These are phyloP conservation scores for Phytophthora uliginosa DNA, from an alignment of 352 stramenopile genomes.

Conservation along the genomic window DNA sequence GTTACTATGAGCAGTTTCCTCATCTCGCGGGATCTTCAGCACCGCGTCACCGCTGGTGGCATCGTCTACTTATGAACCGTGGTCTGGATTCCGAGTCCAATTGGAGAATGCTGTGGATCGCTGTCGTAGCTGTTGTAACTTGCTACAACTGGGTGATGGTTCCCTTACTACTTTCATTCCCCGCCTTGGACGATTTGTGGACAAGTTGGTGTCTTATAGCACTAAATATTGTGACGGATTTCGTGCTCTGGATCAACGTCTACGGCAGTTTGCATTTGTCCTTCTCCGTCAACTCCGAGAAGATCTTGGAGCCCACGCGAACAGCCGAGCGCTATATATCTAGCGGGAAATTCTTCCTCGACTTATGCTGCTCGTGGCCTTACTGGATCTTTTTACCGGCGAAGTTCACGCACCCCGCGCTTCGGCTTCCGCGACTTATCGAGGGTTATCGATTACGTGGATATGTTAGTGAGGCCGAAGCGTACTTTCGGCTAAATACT, in stretches of 20 bases:
- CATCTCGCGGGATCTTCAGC: slow-evolving; percentile 29
- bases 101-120: slow-evolving; percentile 56
- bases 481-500: slow-evolving; percentile 51
- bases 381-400: slow-evolving; percentile 47
- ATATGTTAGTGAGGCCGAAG: slow-evolving; percentile 46
- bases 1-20: slow-evolving; percentile 64
- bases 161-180: slow-evolving; percentile 61
- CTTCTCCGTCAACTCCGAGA: slow-evolving; percentile 59
- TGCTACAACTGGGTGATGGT: slow-evolving; percentile 70
- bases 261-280: slow-evolving; percentile 63
- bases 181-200: slow-evolving; percentile 37
- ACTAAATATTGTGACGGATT: slow-evolving; percentile 44
- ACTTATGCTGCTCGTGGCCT: slow-evolving; percentile 45
- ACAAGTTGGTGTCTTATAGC: slow-evolving; percentile 37
- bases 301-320: slow-evolving; percentile 46
- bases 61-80: slow-evolving; percentile 32
- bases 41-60: slow-evolving; percentile 44
- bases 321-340: slow-evolving; percentile 50
- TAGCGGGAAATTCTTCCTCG: slow-evolving; percentile 44
- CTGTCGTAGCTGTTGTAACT: slow-evolving; percentile 45
- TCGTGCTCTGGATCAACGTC: slow-evolving; percentile 56
- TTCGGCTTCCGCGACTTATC: slow-evolving; percentile 47
- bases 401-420: slow-evolving; percentile 15
- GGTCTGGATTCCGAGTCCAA: slow-evolving; percentile 56
- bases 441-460: slow-evolving; percentile 48